phyloP scores from a whole-genome alignment of 176 grass and related monocot genomes.

The Ensete ventricosum region DNA sequence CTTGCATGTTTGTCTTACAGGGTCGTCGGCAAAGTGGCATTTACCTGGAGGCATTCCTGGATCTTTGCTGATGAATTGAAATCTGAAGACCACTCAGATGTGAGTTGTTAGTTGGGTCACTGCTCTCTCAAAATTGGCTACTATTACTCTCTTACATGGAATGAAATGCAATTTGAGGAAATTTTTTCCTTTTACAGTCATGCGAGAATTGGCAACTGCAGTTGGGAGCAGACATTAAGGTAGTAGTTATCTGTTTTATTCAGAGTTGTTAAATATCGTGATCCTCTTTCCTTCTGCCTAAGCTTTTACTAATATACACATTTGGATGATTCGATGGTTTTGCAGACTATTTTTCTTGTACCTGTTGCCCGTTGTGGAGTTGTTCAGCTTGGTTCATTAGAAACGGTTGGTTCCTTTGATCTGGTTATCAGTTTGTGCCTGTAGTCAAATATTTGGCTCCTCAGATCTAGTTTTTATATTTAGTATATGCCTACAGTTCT shows the following conservation, averaged over 20 bases:
- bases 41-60: conserved; percentile 37
- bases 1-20: conserved; percentile 26
- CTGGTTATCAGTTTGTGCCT: background rate
- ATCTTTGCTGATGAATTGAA: conserved; percentile 34
- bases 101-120: conserved; percentile 15
- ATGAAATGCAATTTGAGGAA: conserved; percentile 22
- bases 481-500: background rate
- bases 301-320: conserved; percentile 20
- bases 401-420: conserved; percentile 35
- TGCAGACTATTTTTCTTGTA: conserved; percentile 65
- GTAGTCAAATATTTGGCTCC: background rate
- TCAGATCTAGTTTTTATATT: background rate
- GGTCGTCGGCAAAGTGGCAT: conserved; percentile 50
- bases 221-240: conserved; percentile 58
- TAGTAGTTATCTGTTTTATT: conserved; percentile 20
- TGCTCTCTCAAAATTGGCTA: background rate
- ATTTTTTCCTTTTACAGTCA: conserved; percentile 31
- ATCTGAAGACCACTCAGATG: conserved; percentile 27
- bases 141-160: conserved; percentile 8
- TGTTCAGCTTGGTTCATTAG: conserved; percentile 58
- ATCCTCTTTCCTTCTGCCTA: background rate
- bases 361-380: conserved; percentile 41
- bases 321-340: conserved; percentile 16
- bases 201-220: conserved; percentile 48
- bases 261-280: background rate